Evolutionary conservation across 305 asterid genomes (phyloP), one percentile per base, ranked within the genome.

Genomic region (Fraxinus platypoda): DNA sequence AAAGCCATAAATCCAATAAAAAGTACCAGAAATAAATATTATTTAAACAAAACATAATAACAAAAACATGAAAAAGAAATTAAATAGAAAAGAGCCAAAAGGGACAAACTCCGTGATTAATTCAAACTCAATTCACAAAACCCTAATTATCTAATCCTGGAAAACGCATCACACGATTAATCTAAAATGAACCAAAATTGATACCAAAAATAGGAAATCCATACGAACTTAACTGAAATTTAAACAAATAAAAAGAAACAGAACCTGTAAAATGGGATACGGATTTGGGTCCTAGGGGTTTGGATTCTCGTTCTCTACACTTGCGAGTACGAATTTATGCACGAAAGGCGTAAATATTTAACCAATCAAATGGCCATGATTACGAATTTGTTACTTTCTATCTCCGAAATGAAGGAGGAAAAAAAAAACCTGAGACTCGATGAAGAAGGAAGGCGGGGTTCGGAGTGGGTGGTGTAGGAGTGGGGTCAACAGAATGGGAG

Each of bases 261-360:
- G 79, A 84, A 90, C 88, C 78, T 81, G 57, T 37, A n/a, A 52
- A 78, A 84, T 81, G 76, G 83, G 84, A 78, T 82, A 83, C 38
- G 83, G 84, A 73, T 79, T 83, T 34, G 75, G 25, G 75, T 31
- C 0, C 23, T 17, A 35, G 75, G 88, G 89, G 89, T 89, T 85
- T 84, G 81, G 86, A 84, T 76, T 84, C 77, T 80, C 57, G 28
- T 76, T 83, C 78, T 37, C 85, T 43, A 7, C 79, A 74, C 81
- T 54, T 73, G 79, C 41, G 46, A 38, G 54, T 37, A 12, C 43
- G 64, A 23, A 8, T 81, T 35, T 28, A 80, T 70, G 41, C 75
- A 30, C 41, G 12, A 31, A 70, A 70, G 12, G 38, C 75, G 25
- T 12, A 7, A 68, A 13, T 28, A 30, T 0, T 70, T 30, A 70